phyloP scores from a whole-genome alignment of 169 alveolate genomes.

The Toxoplasma gondii region DNA sequence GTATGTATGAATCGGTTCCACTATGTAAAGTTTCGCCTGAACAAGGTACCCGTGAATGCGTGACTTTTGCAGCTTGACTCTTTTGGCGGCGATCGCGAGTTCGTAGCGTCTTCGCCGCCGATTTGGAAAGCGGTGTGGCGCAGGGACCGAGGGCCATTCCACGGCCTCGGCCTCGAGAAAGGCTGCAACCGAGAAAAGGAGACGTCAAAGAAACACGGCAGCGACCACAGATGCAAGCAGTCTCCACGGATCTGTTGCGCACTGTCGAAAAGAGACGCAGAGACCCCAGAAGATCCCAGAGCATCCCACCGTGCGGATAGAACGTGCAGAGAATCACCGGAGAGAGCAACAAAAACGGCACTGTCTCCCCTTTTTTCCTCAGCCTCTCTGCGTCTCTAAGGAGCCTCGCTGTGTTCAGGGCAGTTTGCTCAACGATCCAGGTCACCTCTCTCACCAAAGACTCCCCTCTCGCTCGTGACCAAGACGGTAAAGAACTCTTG shows the following conservation, averaged over 20 bases:
- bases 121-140: constrained; percentile 5
- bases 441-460: no score
- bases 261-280: background rate
- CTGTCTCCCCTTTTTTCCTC: no score
- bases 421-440: no score
- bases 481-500: no score
- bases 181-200: background rate
- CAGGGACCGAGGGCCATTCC: constrained; percentile 7
- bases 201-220: background rate
- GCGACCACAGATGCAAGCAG: background rate
- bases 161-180: constrained; percentile 7
- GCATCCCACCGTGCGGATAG: background rate
- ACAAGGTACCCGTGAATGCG: background rate
- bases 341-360: no score
- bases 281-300: background rate
- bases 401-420: no score
- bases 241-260: background rate
- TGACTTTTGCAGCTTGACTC: constrained; percentile 13
- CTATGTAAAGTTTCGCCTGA: no score
- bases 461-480: no score
- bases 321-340: no score
- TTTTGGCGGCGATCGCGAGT: background rate
- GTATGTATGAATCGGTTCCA: no score
- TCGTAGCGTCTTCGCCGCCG: background rate
- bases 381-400: no score